A percentile compares a stretch with the other conserved stretches of the same genome.
phyloP scores from a whole-genome alignment of 139 green algal genomes.

The Pseudopediastrum boryanum region DNA sequence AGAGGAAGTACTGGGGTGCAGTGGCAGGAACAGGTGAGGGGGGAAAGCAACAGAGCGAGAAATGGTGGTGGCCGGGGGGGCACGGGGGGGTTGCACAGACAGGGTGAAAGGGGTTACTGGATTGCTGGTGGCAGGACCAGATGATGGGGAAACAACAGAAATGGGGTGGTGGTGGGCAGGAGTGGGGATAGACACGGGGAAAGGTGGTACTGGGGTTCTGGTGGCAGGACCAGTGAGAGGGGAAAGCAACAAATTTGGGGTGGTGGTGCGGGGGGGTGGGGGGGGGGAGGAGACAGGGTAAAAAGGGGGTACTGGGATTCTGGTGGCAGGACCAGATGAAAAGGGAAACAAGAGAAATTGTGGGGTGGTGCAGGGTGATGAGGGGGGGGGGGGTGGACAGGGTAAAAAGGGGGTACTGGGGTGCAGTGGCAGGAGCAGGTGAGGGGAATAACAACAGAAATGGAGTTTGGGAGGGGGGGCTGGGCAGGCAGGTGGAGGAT shows the following conservation, averaged over 20 bases:
- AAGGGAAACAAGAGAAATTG: background rate
- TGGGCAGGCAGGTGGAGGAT: too few species aligned
- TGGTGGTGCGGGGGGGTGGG: background rate
- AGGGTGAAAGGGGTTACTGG: too few species aligned
- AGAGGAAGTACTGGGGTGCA: conserved; percentile 31
- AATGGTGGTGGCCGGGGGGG: background rate
- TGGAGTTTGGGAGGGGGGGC: background rate
- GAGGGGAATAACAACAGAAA: too few species aligned
- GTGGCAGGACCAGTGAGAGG: background rate
- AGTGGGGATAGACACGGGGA: background rate
- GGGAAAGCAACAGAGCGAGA: background rate
- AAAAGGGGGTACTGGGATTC: conserved; percentile 24
- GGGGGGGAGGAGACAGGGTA: background rate
- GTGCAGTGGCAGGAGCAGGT: too few species aligned
- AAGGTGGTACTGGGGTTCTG: background rate
- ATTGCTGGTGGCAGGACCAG: too few species aligned
- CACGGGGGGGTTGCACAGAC: too few species aligned
- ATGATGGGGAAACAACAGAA: too few species aligned
- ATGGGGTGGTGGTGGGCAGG: background rate
- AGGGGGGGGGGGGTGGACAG: too few species aligned
- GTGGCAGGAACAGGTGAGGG: conserved; percentile 47
- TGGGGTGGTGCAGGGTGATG: too few species aligned
- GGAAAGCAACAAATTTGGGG: background rate
- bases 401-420: too few species aligned
- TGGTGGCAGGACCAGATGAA: conserved; percentile 48